These are phyloP conservation scores for Candida insectorum DNA, from an alignment of 805 yeast genomes.

Conservation along the genomic window DNA sequence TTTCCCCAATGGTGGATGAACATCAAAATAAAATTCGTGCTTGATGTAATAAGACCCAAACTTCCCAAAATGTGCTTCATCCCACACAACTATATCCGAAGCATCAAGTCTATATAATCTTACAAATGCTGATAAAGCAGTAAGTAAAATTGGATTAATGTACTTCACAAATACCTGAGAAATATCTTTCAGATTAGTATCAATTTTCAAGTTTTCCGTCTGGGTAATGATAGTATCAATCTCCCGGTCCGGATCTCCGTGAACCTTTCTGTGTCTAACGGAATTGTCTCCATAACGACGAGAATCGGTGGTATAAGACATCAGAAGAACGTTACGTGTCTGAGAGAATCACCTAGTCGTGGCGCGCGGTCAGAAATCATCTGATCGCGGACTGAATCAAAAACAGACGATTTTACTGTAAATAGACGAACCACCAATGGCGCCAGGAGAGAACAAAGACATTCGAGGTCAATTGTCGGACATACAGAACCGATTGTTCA, in stretches of 20 bases:
- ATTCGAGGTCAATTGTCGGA: conserved; percentile 39
- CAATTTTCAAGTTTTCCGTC: conserved; percentile 17
- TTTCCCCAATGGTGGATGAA: conserved; percentile 96
- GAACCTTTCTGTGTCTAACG: too few species aligned
- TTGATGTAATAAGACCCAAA: conserved; percentile 87
- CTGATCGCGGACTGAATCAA: too few species aligned
- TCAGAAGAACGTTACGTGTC: too few species aligned
- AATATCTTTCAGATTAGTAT: conserved; percentile 6
- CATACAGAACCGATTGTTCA: conserved; percentile 33
- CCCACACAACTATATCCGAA: conserved; percentile 86
- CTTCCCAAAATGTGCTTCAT: conserved; percentile 96
- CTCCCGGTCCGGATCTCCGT: conserved; percentile 15
- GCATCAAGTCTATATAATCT: conserved; percentile 74
- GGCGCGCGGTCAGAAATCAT: too few species aligned
- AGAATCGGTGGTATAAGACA: too few species aligned
- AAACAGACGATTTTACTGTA: not conserved
- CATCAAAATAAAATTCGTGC: conserved; percentile 92
- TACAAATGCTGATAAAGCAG: conserved; percentile 39
- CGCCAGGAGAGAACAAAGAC: conserved; percentile 18
- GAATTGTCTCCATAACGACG: too few species aligned
- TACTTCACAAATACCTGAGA: conserved; percentile 10
- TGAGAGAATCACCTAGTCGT: too few species aligned
- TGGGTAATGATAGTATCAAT: conserved; percentile 20
- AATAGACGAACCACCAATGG: not conserved
- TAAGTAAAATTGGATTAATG: conserved; percentile 30